These are phyloP conservation scores for Afroboletus lepidellus DNA, from an alignment of 1,284 basidiomycete genomes.

Conservation along the genomic window DNA sequence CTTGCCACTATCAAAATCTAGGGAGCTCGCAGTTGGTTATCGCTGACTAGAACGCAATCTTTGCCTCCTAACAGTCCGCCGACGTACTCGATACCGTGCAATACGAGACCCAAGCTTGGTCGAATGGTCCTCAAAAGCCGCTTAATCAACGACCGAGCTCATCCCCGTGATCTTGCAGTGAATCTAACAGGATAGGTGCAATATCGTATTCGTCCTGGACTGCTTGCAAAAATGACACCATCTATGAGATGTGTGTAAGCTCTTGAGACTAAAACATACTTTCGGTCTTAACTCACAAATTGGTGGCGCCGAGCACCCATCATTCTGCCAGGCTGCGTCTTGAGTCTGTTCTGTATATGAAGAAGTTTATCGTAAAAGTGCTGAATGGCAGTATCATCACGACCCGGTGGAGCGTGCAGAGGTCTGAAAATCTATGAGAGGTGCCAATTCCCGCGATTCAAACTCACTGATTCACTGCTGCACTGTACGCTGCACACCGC, in stretches of 20 bases:
- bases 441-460: constrained; percentile 1
- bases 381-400: constrained; percentile 64
- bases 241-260: constrained; percentile 35
- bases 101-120: not conserved
- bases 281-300: constrained; percentile 51
- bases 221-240: constrained; percentile 53
- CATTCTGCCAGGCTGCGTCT: constrained; percentile 67
- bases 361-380: constrained; percentile 91
- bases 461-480: constrained; percentile 59
- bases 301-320: constrained; percentile 75
- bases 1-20: not conserved
- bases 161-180: not conserved
- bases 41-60: too few species aligned
- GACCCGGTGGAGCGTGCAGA: constrained; percentile 59
- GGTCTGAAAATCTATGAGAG: constrained; percentile 42
- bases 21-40: not conserved
- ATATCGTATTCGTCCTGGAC: constrained; percentile 46
- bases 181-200: not conserved
- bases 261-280: not conserved
- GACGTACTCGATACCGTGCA: not conserved
- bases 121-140: not conserved
- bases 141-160: not conserved
- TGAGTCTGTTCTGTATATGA: constrained; percentile 71
- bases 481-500: constrained; percentile 82
- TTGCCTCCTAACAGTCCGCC: not conserved